Percentiles rank a stretch among this genome's conserved stretches.
These are phyloP conservation scores for Candida qinlingensis DNA, from an alignment of 805 yeast genomes.

Conservation along the genomic window DNA sequence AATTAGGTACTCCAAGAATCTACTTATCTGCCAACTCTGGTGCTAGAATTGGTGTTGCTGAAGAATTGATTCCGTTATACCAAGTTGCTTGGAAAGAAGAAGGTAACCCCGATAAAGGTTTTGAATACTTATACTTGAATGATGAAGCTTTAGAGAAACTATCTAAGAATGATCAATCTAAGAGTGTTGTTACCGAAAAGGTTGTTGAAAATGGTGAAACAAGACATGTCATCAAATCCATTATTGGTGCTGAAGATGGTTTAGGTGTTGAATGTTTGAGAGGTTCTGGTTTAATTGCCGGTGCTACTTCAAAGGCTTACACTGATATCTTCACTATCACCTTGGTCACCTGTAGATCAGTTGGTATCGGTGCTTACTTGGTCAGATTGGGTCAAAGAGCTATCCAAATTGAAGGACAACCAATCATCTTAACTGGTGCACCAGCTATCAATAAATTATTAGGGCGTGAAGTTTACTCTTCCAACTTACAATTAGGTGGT, in stretches of 20 bases:
- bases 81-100: constrained; percentile 91
- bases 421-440: constrained; percentile 97
- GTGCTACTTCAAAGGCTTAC: constrained; percentile 97
- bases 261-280: constrained; percentile 97
- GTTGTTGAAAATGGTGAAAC: constrained; percentile 81
- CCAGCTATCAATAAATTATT: constrained; percentile 95
- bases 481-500: constrained; percentile 97
- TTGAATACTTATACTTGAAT: constrained; percentile 79
- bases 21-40: constrained; percentile 98
- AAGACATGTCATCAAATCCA: constrained; percentile 73
- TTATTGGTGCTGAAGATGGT: constrained; percentile 93
- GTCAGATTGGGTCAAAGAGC: constrained; percentile 99
- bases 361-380: constrained; percentile 98
- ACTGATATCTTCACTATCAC: constrained; percentile 96
- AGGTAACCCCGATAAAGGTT: constrained; percentile 74
- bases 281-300: constrained; percentile 98
- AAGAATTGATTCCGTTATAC: constrained; percentile 83
- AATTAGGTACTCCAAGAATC: constrained; percentile 89
- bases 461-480: constrained; percentile 95
- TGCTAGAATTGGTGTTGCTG: constrained; percentile 98
- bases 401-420: constrained; percentile 97
- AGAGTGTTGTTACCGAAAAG: constrained; percentile 68
- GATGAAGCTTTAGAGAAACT: constrained; percentile 56
- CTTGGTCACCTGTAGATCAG: constrained; percentile 99
- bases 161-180: constrained; percentile 53